phyloP scores from a whole-genome alignment of 257 asterid species.

The Solanum etuberosum region DNA sequence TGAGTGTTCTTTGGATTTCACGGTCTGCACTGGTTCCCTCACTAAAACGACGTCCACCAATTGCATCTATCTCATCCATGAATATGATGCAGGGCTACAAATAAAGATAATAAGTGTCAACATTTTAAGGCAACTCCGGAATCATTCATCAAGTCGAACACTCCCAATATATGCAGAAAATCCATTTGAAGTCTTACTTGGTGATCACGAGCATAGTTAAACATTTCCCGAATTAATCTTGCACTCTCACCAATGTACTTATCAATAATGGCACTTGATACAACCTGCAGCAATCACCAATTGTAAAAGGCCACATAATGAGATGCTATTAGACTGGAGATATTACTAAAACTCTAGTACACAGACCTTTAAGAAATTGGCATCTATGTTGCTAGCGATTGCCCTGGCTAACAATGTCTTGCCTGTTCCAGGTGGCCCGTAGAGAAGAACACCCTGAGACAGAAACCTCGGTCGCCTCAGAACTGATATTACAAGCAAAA shows the following conservation, averaged over 20 bases:
- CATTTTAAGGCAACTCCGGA: not conserved
- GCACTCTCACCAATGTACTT: slow-evolving; percentile 97
- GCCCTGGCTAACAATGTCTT: slow-evolving; percentile 96
- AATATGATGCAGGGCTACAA: slow-evolving; percentile 91
- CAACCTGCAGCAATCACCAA: slow-evolving; percentile 44
- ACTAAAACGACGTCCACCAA: slow-evolving; percentile 92
- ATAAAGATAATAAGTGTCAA: not conserved
- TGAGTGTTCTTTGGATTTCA: slow-evolving; percentile 92
- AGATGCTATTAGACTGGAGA: not conserved
- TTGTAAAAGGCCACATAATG: not conserved
- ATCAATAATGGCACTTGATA: slow-evolving; percentile 91
- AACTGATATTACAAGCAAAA: not conserved
- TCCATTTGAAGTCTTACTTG: slow-evolving; percentile 37
- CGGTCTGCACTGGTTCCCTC: slow-evolving; percentile 99
- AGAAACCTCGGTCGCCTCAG: not conserved
- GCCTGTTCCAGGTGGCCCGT: slow-evolving; percentile 99
- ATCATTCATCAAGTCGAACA: not conserved
- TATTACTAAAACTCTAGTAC: not conserved
- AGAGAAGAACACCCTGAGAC: slow-evolving; percentile 86
- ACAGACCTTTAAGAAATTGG: slow-evolving; percentile 82
- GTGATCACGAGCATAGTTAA: slow-evolving; percentile 92
- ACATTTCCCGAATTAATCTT: slow-evolving; percentile 85
- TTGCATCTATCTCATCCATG: slow-evolving; percentile 98
- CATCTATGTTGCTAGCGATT: slow-evolving; percentile 94
- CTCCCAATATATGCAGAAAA: not conserved